Evolutionary conservation across 1,284 basidiomycete species (phyloP), one percentile per base, ranked within the genome.

Genomic region (Tremellales sp.): DNA sequence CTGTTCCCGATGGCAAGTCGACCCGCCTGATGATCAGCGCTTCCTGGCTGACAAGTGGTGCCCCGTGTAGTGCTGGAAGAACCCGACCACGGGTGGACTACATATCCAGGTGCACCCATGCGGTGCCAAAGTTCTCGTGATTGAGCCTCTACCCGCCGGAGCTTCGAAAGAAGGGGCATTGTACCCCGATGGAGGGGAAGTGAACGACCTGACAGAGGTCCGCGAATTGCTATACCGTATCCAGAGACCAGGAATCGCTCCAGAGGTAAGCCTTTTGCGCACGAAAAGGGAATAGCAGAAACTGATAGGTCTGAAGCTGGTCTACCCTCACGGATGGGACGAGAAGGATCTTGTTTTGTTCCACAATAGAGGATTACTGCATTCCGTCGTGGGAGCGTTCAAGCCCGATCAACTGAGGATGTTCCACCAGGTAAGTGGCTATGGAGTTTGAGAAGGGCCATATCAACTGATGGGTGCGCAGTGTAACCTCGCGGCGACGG

Each of bases 31-130:
- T 31, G 12, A n/a, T 28, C 16, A 14, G 10, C 27, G n/a, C 26
- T 34, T 43, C 6, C 28, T 10, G 12, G 8, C 9, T 16, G 22
- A 21, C 9, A 19, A 19, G 8, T 36, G 9, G 18, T 36, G 9
- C 18, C 24, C 22, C 24, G 8, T 16, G 10, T 47, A 85, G 84
- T 71, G 82, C 5, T 90, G 87, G 87, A 90, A 89, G 78, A 90
- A 90, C 71, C 85, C 86, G 0, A 79, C 81, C 2, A 90, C 86
- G 2, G 81, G 81, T 13, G 74, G 75, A 2, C 76, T 90, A 14
- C 84, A 87, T 65, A 80, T 89, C 71, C 83, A 91, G 63, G 84
- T 85, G 9, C 83, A 85, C 61, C 84, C 83, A 3, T 86, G 82
- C 57, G 83, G 78, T 25, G 79, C 73, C 0, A 61, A 71, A 18